Evolutionary conservation across 169 alveolate genomes (phyloP).

Genomic region (Cryptosporidium andersoni): DNA sequence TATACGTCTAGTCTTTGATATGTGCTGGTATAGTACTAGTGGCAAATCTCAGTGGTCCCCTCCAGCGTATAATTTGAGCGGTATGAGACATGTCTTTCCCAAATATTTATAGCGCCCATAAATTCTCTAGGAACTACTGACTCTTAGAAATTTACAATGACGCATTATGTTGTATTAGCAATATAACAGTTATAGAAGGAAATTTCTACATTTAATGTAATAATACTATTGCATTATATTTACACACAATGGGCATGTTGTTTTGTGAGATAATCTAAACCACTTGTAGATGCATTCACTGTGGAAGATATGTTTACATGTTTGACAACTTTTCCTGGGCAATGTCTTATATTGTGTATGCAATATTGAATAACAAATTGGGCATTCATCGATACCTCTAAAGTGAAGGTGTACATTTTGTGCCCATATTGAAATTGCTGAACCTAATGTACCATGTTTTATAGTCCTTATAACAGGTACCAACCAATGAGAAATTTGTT

Average conservation of each 20-base stretch:
- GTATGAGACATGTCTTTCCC: no score
- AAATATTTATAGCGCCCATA: no score
- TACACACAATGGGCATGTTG: conserved; percentile 82
- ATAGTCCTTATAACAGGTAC: conserved; percentile 54
- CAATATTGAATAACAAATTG: conserved; percentile 72
- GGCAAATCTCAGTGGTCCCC: no score
- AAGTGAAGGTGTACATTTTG: conserved; percentile 60
- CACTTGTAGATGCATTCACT: conserved; percentile 81
- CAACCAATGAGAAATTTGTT: conserved; percentile 50
- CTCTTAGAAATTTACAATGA: no score
- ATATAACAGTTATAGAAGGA: no score
- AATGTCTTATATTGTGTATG: conserved; percentile 75
- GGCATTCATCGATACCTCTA: conserved; percentile 73
- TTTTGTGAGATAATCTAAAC: conserved; percentile 79
- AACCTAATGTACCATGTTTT: conserved; percentile 28
- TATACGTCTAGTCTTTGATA: no score
- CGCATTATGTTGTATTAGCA: no score
- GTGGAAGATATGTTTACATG: conserved; percentile 75
- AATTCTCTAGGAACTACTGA: no score
- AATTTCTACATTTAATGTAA: no score
- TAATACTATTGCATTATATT: not conserved
- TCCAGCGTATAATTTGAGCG: no score
- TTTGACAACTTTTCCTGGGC: conserved; percentile 72
- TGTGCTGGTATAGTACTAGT: no score
- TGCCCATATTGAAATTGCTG: conserved; percentile 56